Conservation (phyloP, 768 basidiomycete species). For the Pisolithus orientalis region DNA sequence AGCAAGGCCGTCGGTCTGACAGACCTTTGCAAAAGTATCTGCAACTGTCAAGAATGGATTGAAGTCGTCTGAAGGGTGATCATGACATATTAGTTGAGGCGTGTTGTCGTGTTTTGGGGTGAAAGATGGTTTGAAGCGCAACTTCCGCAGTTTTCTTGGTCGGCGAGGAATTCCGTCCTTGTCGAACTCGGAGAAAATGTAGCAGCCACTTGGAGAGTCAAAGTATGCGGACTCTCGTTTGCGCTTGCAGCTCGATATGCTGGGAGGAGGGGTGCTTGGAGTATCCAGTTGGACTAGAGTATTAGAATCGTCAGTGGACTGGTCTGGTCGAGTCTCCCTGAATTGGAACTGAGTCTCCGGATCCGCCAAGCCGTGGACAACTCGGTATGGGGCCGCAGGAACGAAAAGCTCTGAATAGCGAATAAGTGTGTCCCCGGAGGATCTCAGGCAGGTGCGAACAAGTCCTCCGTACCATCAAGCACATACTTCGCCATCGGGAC, state of each 20-base stretch:
- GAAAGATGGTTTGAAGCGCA: constrained; percentile 20
- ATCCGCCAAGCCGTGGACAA: not conserved
- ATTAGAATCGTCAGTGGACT: not conserved
- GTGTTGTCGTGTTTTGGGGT: constrained; percentile 8
- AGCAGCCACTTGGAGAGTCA: constrained; percentile 20
- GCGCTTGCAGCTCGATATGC: constrained; percentile 15
- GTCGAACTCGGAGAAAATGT: constrained; percentile 24
- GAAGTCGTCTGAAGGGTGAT: not conserved
- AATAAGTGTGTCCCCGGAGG: no score
- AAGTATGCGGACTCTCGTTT: constrained; percentile 23
- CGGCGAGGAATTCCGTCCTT: constrained; percentile 25
- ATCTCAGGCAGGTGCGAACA: not conserved
- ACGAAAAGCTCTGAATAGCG: no score
- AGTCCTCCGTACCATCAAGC: constrained; percentile 23
- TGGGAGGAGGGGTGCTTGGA: constrained; percentile 20
- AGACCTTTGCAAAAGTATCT: not conserved
- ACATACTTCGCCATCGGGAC: constrained; percentile 23
- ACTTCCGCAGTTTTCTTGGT: constrained; percentile 22
- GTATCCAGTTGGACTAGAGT: constrained; percentile 6
- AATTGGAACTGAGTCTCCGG: not conserved
- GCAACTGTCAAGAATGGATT: not conserved
- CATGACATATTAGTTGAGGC: not conserved
- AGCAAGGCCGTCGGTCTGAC: no score
- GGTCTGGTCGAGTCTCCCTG: not conserved
- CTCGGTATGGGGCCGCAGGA: no score